phyloP scores from a whole-genome alignment of 192 early-diverging fungal species.

The Gigaspora rosea region DNA sequence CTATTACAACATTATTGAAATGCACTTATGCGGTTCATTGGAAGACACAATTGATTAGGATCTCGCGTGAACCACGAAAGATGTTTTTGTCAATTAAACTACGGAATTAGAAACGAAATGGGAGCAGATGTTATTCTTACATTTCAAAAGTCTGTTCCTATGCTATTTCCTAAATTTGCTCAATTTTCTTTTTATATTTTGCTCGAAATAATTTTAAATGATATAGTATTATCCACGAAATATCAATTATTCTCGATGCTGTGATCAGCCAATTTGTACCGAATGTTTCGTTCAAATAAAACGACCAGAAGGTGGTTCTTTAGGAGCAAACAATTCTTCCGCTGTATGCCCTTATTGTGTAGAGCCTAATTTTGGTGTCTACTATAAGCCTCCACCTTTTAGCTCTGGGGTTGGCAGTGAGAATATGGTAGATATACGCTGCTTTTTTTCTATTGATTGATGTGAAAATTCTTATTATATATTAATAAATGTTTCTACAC shows the following conservation, averaged over 20 bases:
- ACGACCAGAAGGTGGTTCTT: conserved; percentile 61
- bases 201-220: not conserved
- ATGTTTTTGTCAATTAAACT: no score
- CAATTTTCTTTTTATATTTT: not conserved
- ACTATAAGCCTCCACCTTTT: conserved; percentile 62
- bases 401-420: conserved; percentile 30
- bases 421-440: not conserved
- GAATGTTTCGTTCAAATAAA: conserved; percentile 98
- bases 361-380: conserved; percentile 79
- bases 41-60: no score
- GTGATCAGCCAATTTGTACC: conserved; percentile 94
- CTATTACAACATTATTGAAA: no score
- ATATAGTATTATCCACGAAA: conserved; percentile 84
- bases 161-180: not conserved
- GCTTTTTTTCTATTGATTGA: not conserved
- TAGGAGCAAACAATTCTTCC: conserved; percentile 63
- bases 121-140: no score
- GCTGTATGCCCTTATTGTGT: conserved; percentile 89
- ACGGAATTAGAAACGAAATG: no score
- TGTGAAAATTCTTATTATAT: not conserved
- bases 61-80: no score
- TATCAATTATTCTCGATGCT: conserved; percentile 92
- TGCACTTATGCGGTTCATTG: no score
- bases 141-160: no score
- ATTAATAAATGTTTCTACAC: conserved; percentile 33